Conservation (phyloP, 1,139 yeast genomes). For the Nematodospora anomalae region DNA sequence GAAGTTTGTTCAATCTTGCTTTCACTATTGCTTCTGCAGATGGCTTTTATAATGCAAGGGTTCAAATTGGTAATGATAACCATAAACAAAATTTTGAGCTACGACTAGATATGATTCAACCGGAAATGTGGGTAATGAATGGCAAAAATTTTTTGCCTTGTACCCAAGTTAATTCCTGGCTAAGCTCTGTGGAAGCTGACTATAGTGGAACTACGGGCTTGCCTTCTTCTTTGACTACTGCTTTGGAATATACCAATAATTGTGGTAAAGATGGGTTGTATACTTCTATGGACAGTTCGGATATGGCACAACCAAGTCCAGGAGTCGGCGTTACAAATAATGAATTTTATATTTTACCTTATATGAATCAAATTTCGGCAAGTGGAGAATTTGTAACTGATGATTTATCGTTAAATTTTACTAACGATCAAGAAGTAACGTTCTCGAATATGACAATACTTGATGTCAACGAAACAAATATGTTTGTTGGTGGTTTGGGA, state of each 20-base stretch:
- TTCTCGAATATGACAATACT: conserved; percentile 30
- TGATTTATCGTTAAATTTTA: conserved; percentile 21
- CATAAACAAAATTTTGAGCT: conserved; percentile 19
- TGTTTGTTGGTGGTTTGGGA: conserved; percentile 44
- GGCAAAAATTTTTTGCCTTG: conserved; percentile 26
- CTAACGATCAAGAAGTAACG: conserved; percentile 15
- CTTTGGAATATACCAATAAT: conserved; percentile 22
- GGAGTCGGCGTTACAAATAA: conserved; percentile 19
- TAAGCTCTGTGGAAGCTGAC: conserved; percentile 14
- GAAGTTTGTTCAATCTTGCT: conserved; percentile 20
- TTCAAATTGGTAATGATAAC: conserved; percentile 13
- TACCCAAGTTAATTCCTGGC: conserved; percentile 22
- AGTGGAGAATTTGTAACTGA: conserved; percentile 28
- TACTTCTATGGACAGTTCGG: conserved; percentile 11
- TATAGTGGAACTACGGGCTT: conserved; percentile 5
- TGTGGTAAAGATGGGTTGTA: conserved; percentile 33
- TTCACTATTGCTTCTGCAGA: conserved; percentile 19
- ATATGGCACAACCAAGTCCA: conserved; percentile 14
- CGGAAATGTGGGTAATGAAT: conserved; percentile 40
- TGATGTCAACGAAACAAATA: conserved; percentile 24
- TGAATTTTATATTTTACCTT: conserved; percentile 25
- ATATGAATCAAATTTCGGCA: conserved; percentile 28
- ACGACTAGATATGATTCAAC: conserved; percentile 34
- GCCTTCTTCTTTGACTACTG: conserved; percentile 22
- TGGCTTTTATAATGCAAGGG: conserved; percentile 18